A percentile compares a stretch with the other conserved stretches of the same genome.
Evolutionary conservation across 2,329 filamentous ascomycete species (phyloP).

Genomic region (Alternaria burnsii): DNA sequence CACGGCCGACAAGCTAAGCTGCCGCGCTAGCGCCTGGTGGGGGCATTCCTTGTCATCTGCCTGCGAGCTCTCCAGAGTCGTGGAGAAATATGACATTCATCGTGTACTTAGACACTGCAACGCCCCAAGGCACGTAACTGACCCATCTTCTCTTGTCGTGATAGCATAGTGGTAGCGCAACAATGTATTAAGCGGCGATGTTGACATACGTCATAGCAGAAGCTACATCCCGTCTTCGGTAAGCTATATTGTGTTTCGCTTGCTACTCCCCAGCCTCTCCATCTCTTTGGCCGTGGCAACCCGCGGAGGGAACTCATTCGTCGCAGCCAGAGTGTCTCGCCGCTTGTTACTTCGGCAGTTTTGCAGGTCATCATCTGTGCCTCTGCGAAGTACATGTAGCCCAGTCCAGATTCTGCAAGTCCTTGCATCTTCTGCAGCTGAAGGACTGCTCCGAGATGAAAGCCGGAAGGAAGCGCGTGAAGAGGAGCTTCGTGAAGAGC

Average conservation of each 20-base stretch:
- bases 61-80: constrained; percentile 1
- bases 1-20: constrained; percentile 21
- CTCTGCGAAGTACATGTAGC: constrained; percentile 13
- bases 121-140: background rate
- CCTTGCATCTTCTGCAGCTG: constrained; percentile 25
- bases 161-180: background rate
- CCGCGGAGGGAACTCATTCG: background rate
- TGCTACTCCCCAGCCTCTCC: background rate
- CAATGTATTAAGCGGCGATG: background rate
- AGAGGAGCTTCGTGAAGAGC: constrained; percentile 54
- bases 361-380: constrained; percentile 16
- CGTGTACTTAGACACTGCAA: background rate
- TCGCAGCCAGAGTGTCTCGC: constrained; percentile 9
- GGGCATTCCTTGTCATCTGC: constrained; percentile 24
- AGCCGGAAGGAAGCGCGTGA: constrained; percentile 47
- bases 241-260: constrained; percentile 9
- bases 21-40: constrained; percentile 23
- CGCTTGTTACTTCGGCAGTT: constrained; percentile 8
- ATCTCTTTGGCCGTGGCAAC: background rate
- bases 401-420: constrained; percentile 25
- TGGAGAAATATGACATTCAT: background rate
- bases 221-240: constrained; percentile 10
- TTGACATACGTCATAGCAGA: constrained; percentile 27
- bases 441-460: constrained; percentile 32
- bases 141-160: background rate